Base-by-base conservation (phyloP, 257 asterid species). In the Striga asiatica region DNA sequence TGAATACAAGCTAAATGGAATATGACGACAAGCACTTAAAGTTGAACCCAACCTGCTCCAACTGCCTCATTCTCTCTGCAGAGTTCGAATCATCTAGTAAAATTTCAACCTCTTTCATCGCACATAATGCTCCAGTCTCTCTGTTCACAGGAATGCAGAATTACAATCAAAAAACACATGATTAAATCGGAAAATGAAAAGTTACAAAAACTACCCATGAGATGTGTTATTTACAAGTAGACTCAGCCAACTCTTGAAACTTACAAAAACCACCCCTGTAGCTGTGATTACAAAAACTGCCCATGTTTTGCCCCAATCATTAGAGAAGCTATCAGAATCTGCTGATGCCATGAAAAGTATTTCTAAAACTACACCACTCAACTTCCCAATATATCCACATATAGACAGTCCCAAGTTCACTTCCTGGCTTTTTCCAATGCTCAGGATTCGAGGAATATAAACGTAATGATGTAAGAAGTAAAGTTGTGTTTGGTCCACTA, bases 91-190 rank as follows among this genome's bases (percentile, higher is more conserved):
- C 97, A 69, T 80, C 92, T 0, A 81, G 92, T 56, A 84, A 76
- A 55, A 88, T 73, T 46, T 88, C 97, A 50, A 88, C 97, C 72
- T 82, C 97, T 81, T 88, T 88, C 97, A 88, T 78, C 1, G 97
- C 97, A 71, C 97, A 88, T 67, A 82, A 84, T 35, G 95, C 95
- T 66, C 97, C 95, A 43, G 95, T 88, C 68, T 84, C 87, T 65
- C 95, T 88, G 73, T 63, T 34, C 25, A 60, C 41, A 16, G 25
- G 7, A 13, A 66, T n/a, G n/a, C n/a, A n/a, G n/a, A n/a, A n/a
- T n/a, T n/a, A n/a, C n/a, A n/a, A n/a, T n/a, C n/a, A n/a, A n/a
- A n/a, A n/a, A n/a, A n/a, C n/a, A n/a, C n/a, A n/a, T n/a, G n/a
- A n/a, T n/a, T n/a, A n/a, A n/a, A n/a, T n/a, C n/a, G n/a, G n/a